A percentile compares a stretch with the other conserved stretches of the same genome.
Conservation (phyloP, 2,329 filamentous ascomycete genomes). For the Fusarium udum region DNA sequence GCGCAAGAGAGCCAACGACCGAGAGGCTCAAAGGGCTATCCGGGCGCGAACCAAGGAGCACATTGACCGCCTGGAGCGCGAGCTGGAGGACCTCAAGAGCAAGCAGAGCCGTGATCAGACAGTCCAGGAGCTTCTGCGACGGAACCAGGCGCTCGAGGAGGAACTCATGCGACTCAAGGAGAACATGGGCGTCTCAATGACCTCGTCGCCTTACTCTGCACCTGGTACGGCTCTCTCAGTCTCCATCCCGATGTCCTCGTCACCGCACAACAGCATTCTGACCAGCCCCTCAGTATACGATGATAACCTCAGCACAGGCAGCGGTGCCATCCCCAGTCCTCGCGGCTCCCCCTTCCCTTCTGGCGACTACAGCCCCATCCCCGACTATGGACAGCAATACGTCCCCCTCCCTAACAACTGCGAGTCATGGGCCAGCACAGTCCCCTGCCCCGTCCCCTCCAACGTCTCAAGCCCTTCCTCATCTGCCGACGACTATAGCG, state of each 20-base stretch:
- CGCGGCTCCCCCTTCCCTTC: constrained; percentile 57
- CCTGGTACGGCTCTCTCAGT: constrained; percentile 47
- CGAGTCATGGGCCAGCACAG: constrained; percentile 57
- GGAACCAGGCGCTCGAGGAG: constrained; percentile 64
- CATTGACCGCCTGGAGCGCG: constrained; percentile 80
- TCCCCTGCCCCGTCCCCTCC: constrained; percentile 57
- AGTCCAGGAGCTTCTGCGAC: constrained; percentile 61
- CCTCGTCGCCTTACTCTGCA: constrained; percentile 53
- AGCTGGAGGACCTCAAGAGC: constrained; percentile 75
- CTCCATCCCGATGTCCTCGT: not conserved
- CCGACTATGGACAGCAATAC: constrained; percentile 54
- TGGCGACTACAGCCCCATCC: constrained; percentile 55
- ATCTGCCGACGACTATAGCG: constrained; percentile 59
- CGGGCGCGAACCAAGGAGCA: constrained; percentile 86
- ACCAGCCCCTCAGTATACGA: constrained; percentile 50
- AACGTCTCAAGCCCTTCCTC: constrained; percentile 63
- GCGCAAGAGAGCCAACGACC: constrained; percentile 90
- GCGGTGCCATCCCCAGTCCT: constrained; percentile 54
- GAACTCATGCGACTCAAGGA: constrained; percentile 60
- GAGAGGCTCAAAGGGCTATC: constrained; percentile 89
- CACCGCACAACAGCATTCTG: constrained; percentile 16
- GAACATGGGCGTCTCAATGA: constrained; percentile 55
- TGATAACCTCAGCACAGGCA: constrained; percentile 52
- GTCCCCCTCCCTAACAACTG: constrained; percentile 53
- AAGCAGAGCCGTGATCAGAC: constrained; percentile 59